Base-by-base conservation (phyloP, 2,329 filamentous ascomycete genomes). In the Zymoseptoria ardabiliae region DNA sequence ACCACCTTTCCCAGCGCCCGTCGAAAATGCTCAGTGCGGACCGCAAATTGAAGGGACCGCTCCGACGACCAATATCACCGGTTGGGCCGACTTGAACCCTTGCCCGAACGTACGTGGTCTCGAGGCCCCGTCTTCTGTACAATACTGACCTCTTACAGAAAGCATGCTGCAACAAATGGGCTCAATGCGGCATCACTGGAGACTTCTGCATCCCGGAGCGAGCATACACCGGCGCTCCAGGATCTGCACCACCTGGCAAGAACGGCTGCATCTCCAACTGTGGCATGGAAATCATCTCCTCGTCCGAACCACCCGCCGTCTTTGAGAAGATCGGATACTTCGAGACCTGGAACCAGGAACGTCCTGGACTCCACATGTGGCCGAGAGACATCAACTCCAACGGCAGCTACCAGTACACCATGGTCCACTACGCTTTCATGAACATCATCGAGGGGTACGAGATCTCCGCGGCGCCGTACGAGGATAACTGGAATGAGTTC, bases 41-140 rank as follows among this genome's bases (percentile, higher is more conserved):
- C 81, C 80, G 1, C 71, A 75, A 51, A 71, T 75, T 0, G 72
- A 73, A 4, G 76, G 76, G 0, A 79, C 77, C 0, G 54, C 63
- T 9, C 53, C 64, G 10, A 74, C 77, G 0, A 17, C 66, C 0
- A 65, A 70, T 11, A 73, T 71, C n/a, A 72, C 64, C 0, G 65
- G 71, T 19, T 55, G 71, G 5, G 59, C 62, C 6, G 59, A 67
- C 50, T 64, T 71, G 4, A 72, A 70, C 58, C 65, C 65, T 2
- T 73, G 70, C 55, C 74, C 73, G 3, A 77, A 77, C 51, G 74
- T 73, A 2, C 78, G 76, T 63, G 78, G 77, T 63, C 71, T 76
- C 58, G 68, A 71, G 48, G 78, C 76, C 70, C 79, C 79, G 0
- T 71, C 77, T 53, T 82, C 79, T 22, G 79, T 79, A 4, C 1